phyloP scores from a whole-genome alignment of 176 grass and related monocot genomes.

The Poa annua region DNA sequence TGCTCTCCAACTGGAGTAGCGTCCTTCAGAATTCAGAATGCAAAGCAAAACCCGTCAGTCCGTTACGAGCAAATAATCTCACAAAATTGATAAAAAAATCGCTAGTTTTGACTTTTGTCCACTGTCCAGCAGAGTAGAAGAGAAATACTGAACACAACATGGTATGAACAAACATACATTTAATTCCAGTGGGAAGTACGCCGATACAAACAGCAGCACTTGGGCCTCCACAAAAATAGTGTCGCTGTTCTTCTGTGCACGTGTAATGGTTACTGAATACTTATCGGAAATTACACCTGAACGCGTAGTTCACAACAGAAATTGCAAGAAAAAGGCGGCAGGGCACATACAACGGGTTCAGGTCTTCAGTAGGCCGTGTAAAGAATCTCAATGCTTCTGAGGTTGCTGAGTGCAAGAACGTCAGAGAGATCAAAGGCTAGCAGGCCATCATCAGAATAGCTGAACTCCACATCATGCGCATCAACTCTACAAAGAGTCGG shows the following conservation, averaged over 20 bases:
- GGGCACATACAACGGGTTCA: background rate
- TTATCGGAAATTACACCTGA: too few relatives aligned
- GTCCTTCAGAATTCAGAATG: slow-evolving; percentile 20
- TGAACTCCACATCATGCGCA: slow-evolving; percentile 44
- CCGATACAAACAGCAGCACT: background rate
- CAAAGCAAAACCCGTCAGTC: background rate
- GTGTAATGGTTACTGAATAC: background rate
- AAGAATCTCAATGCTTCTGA: slow-evolving; percentile 35
- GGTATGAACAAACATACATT: background rate
- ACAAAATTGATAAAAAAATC: background rate
- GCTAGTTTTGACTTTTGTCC: too few relatives aligned
- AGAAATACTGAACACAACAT: too few relatives aligned
- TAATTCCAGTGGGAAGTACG: background rate
- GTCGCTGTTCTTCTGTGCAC: background rate
- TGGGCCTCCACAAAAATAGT: too few relatives aligned
- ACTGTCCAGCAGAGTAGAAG: too few relatives aligned
- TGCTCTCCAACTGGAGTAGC: background rate
- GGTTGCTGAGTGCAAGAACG: background rate
- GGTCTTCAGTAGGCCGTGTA: slow-evolving; percentile 19
- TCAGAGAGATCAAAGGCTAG: slow-evolving; percentile 39
- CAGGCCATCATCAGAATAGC: slow-evolving; percentile 31
- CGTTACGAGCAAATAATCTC: background rate
- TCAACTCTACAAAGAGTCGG: slow-evolving; percentile 47
- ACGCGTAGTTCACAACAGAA: background rate
- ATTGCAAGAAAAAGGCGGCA: background rate